Evolutionary conservation across 768 basidiomycete species (phyloP).

Genomic region (Suillus discolor): DNA sequence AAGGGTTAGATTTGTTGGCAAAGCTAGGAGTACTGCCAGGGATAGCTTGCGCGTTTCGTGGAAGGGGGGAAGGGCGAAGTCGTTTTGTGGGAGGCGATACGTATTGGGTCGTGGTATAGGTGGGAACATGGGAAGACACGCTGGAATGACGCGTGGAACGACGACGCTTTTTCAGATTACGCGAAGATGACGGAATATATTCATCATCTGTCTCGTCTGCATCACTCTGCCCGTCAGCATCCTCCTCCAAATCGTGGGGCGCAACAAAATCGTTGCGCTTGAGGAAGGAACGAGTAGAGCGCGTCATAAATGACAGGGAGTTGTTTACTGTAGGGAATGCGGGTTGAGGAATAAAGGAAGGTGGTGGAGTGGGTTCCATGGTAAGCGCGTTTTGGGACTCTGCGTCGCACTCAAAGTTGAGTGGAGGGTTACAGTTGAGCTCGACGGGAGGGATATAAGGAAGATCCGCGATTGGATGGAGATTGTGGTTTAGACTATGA

Average conservation of each 20-base stretch:
- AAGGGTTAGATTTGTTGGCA: constrained; percentile 35
- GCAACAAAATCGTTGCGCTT: constrained; percentile 5
- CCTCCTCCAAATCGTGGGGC: constrained; percentile 25
- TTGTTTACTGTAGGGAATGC: constrained; percentile 7
- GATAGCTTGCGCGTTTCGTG: constrained; percentile 49
- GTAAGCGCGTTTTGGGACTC: not conserved
- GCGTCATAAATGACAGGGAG: constrained; percentile 14
- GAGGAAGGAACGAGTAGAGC: constrained; percentile 16
- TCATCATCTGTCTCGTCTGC: constrained; percentile 45
- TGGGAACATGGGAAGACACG: not conserved
- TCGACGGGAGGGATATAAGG: constrained; percentile 18
- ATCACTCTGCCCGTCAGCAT: constrained; percentile 40
- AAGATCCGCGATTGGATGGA: constrained; percentile 8
- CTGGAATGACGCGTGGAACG: constrained; percentile 19
- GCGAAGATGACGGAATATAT: constrained; percentile 42
- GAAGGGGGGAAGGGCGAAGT: constrained; percentile 36
- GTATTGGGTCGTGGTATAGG: constrained; percentile 6
- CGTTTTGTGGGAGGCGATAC: constrained; percentile 21
- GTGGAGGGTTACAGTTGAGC: constrained; percentile 9
- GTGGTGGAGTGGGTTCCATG: not conserved
- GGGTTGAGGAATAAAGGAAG: not conserved
- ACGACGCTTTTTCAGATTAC: constrained; percentile 36
- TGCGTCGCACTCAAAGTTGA: constrained; percentile 1
- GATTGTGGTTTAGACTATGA: constrained; percentile 21
- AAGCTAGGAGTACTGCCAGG: constrained; percentile 19